Evolutionary conservation across 768 basidiomycete species (phyloP).

Genomic region (Tricholoma furcatifolium): DNA sequence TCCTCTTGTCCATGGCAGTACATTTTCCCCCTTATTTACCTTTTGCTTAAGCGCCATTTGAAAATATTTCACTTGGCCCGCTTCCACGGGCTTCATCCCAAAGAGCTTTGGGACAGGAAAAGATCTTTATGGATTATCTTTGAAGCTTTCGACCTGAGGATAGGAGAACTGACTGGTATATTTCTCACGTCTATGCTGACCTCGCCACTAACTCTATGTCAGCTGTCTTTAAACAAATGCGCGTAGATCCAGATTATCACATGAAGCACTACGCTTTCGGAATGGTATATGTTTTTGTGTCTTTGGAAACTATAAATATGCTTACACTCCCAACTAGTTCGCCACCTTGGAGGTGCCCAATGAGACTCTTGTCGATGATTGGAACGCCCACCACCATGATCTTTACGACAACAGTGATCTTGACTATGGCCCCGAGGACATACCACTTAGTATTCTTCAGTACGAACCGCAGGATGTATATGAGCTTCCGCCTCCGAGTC

Average conservation of each 20-base stretch:
- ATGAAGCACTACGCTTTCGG: background rate
- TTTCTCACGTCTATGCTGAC: background rate
- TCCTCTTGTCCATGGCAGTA: background rate
- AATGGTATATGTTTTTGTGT: background rate
- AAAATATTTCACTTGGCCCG: background rate
- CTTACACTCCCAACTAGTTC: background rate
- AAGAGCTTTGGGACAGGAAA: background rate
- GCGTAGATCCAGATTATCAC: background rate
- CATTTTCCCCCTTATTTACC: background rate
- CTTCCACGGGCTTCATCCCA: background rate
- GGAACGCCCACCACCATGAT: background rate
- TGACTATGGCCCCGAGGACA: background rate
- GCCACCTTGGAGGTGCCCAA: background rate
- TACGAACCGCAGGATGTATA: background rate
- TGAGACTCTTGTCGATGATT: background rate
- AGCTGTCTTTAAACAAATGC: slow-evolving; percentile 2
- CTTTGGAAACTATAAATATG: background rate
- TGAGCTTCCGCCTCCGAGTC: background rate
- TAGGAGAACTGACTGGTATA: background rate
- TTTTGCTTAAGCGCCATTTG: background rate
- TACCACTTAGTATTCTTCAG: background rate
- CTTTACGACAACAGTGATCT: background rate
- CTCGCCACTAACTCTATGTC: background rate
- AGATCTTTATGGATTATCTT: background rate
- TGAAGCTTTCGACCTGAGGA: background rate